Conservation (phyloP, 2,329 filamentous ascomycete species). For the Magnaporthiopsis incrustans region DNA sequence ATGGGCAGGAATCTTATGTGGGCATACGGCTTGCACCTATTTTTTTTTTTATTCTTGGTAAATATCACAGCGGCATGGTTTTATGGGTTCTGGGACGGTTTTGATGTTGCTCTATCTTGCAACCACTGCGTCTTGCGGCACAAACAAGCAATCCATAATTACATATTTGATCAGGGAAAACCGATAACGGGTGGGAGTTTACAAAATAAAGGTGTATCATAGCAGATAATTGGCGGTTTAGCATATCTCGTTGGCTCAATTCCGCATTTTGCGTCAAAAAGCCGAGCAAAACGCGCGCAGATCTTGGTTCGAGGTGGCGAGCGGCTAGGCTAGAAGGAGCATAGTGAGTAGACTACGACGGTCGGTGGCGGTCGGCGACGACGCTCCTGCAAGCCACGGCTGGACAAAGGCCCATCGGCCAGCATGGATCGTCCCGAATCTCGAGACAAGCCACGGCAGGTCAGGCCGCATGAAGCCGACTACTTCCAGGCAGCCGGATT, state of each 20-base stretch:
- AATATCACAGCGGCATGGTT: neutral
- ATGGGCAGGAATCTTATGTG: no score
- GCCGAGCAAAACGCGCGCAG: neutral
- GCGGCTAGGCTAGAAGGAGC: neutral
- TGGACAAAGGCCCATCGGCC: neutral
- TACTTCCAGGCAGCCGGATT: constrained; percentile 5
- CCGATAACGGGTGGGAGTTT: neutral
- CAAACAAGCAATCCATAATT: neutral
- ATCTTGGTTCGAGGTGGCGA: no score
- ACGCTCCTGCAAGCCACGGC: neutral
- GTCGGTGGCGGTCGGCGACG: no score
- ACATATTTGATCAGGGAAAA: neutral
- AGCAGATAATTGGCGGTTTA: no score
- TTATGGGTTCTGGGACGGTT: neutral
- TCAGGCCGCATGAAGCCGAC: no score
- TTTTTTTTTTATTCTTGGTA: neutral
- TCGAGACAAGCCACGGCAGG: neutral
- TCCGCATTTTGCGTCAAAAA: neutral
- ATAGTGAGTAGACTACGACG: neutral
- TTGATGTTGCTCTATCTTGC: neutral
- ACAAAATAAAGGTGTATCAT: neutral
- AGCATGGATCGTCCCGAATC: constrained; percentile 1
- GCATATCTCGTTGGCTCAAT: no score
- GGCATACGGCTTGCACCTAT: no score
- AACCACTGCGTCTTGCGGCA: neutral